These are phyloP conservation scores for Bothriochloa decipiens DNA, from an alignment of 176 grass and related monocot species.

Conservation along the genomic window DNA sequence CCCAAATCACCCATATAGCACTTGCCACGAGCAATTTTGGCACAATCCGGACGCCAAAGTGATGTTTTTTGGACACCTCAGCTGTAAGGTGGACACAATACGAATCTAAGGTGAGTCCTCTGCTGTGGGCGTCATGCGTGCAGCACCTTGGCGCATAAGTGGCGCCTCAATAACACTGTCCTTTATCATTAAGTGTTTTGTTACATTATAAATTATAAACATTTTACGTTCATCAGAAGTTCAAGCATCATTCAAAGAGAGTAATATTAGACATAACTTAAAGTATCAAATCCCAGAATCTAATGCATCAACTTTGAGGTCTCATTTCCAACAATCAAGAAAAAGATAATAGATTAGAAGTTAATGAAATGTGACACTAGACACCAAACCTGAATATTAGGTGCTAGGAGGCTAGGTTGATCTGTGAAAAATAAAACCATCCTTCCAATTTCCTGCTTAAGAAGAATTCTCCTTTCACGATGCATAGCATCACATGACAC, in stretches of 20 bases:
- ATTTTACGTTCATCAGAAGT: not conserved
- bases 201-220: too few relatives aligned
- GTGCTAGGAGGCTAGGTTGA: conserved; percentile 96
- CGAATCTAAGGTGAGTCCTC: not conserved
- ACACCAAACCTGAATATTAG: conserved; percentile 88
- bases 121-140: not conserved
- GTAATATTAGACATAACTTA: conserved; percentile 16
- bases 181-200: too few relatives aligned
- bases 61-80: not conserved
- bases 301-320: not conserved
- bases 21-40: too few relatives aligned
- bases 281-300: conserved; percentile 29
- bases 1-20: too few relatives aligned
- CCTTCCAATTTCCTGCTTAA: conserved; percentile 95
- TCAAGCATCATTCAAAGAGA: conserved; percentile 12
- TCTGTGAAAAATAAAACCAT: conserved; percentile 99
- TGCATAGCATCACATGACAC: conserved; percentile 76
- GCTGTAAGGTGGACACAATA: not conserved
- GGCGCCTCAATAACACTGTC: too few relatives aligned
- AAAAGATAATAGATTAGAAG: conserved; percentile 14
- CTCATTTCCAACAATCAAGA: conserved; percentile 24
- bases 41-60: not conserved
- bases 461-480: conserved; percentile 94
- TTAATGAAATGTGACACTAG: conserved; percentile 27
- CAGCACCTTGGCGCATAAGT: not conserved